Base-by-base conservation (phyloP, 2,329 filamentous ascomycete species). In the Pezicula radicicola region DNA sequence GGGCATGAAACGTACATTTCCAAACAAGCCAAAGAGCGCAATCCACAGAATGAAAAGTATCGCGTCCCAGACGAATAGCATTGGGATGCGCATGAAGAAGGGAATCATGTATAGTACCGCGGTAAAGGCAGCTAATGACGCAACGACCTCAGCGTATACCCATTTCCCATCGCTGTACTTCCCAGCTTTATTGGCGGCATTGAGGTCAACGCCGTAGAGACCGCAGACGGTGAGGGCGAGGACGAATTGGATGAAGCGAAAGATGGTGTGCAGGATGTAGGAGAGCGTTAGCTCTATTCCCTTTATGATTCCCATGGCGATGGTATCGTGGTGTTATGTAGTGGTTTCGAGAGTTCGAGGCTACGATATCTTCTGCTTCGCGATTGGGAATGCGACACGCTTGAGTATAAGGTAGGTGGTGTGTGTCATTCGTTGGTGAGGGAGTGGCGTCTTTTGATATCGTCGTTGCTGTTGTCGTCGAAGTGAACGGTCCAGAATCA, bases 1-100 rank as follows among this genome's bases (percentile, higher is more conserved):
- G 40, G 18, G 16, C 2, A 15, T 13, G 39, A 30, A 27, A 33
- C 56, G 25, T 65, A 77, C 83, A 61, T 79, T 84, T 49, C 85
- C 91, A 66, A 96, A 96, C 54, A 94, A 74, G 16, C 90, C 91
- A 67, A 96, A 96, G 6, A 94, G 76, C 2, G 84, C 81, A 54
- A 91, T 83, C 86, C 89, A 96, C 28, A 95, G 79, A 56, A 94
- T 75, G 61, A 88, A 89, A 16, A 95, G 70, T 13, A 93, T 66
- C 36, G 77, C 71, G 68, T 91, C 87, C 85, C 89, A 91, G 47
- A 75, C 71, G 64, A 89, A 88, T 49, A 83, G 71, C 43, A 75
- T 57, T 19, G 74, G 74, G 55, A 79, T 71, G 54, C 77, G 75
- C 43, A 81, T 64, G 50, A 87, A 69, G 58, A 84, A 79, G 5